Percentiles rank a stretch among this genome's conserved stretches.
Evolutionary conservation across 441 rosid genomes (phyloP).

Genomic region (Codiaeum variegatum): DNA sequence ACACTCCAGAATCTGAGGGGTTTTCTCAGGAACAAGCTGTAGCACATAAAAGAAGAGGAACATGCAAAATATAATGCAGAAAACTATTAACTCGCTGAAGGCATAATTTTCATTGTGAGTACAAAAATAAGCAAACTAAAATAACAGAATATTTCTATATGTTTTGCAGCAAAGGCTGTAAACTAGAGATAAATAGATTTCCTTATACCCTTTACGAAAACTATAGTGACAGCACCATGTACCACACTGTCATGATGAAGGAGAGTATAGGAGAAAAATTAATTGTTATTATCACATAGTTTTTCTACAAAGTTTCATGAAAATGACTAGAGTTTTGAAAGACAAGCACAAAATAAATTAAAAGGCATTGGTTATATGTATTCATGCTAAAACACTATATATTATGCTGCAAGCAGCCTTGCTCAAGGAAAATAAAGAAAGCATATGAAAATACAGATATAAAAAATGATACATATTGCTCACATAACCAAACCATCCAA

Average conservation of each 20-base stretch:
- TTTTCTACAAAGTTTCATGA: neutral
- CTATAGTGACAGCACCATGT: neutral
- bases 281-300: neutral
- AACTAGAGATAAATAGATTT: neutral
- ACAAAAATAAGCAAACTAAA: neutral
- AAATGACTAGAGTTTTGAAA: neutral
- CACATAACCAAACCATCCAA: neutral
- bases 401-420: neutral
- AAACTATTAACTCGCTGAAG: neutral
- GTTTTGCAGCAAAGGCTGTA: neutral
- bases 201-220: neutral
- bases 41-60: neutral
- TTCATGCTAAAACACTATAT: neutral
- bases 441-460: neutral
- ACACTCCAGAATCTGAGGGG: neutral
- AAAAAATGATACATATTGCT: neutral
- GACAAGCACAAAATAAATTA: neutral
- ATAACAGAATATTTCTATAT: neutral
- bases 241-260: neutral
- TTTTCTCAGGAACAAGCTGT: neutral
- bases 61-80: neutral
- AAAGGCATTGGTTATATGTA: neutral
- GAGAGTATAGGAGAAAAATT: neutral
- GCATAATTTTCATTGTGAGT: neutral
- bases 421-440: no score